Evolutionary conservation across 2,329 filamentous ascomycete species (phyloP).

Genomic region (Chaetothyriales sp.): DNA sequence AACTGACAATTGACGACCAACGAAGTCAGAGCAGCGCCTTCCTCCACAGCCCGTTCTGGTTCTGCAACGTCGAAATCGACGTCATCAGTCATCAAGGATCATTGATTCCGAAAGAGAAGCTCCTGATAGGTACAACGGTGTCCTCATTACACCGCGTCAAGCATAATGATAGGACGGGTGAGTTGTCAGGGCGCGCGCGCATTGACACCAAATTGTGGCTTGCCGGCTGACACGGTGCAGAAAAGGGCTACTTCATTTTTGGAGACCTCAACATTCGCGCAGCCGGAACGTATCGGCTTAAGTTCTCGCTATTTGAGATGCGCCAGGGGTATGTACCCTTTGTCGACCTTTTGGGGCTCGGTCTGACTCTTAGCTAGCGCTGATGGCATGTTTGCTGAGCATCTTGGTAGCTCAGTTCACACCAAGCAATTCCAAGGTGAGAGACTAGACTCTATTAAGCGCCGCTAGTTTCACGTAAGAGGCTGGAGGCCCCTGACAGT

Average conservation of each 20-base stretch:
- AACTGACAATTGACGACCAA: constrained; percentile 1
- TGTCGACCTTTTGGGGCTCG: neutral
- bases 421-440: constrained; percentile 53
- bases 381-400: constrained; percentile 24
- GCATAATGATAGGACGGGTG: constrained; percentile 3
- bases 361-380: constrained; percentile 1
- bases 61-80: constrained; percentile 3
- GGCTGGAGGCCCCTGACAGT: constrained; percentile 9
- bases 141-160: constrained; percentile 6
- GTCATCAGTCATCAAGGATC: constrained; percentile 1
- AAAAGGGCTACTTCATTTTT: constrained; percentile 84
- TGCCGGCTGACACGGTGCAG: constrained; percentile 23
- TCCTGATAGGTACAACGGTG: constrained; percentile 22
- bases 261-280: constrained; percentile 69
- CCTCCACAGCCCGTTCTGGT: constrained; percentile 4
- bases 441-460: constrained; percentile 33
- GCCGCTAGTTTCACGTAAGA: neutral
- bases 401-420: constrained; percentile 12
- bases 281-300: constrained; percentile 57
- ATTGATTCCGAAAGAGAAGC: constrained; percentile 18
- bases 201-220: neutral
- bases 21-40: constrained; percentile 1
- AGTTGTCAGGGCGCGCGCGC: neutral
- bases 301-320: constrained; percentile 68
- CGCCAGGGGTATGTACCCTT: constrained; percentile 11